phyloP scores from a whole-genome alignment of 768 basidiomycete species.

The Tylopilus rubrobrunneus region DNA sequence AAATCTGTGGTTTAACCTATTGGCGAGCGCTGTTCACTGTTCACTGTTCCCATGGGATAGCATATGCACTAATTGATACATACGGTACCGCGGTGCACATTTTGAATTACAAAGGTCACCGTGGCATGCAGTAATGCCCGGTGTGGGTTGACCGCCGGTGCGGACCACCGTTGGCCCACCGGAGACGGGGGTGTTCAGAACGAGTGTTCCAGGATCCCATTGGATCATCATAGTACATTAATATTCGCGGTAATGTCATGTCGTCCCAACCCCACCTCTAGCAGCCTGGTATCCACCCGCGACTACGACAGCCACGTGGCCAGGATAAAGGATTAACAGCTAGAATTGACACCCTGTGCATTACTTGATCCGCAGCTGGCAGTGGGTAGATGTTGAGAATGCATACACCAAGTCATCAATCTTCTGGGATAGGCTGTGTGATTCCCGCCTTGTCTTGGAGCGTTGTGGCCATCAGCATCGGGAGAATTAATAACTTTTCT shows the following conservation, averaged over 20 bases:
- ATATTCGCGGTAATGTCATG: not conserved
- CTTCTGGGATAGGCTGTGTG: constrained; percentile 22
- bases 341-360: not conserved
- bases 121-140: not conserved
- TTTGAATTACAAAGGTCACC: constrained; percentile 4
- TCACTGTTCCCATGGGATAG: not conserved
- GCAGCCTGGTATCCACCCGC: not conserved
- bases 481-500: constrained; percentile 48
- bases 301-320: not conserved
- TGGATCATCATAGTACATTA: not conserved
- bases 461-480: constrained; percentile 39
- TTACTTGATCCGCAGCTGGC: constrained; percentile 4
- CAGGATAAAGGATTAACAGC: not conserved
- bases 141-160: not conserved
- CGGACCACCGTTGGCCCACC: constrained; percentile 3
- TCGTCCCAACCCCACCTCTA: not conserved
- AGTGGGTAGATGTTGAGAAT: not conserved
- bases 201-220: not conserved
- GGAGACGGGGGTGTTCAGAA: constrained; percentile 1
- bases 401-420: constrained; percentile 7
- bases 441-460: constrained; percentile 24
- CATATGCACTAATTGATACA: not conserved
- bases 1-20: constrained; percentile 21
- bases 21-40: not conserved
- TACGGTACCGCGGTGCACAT: not conserved